Evolutionary conservation across 352 stramenopile genomes (phyloP), one percentile per base, ranked within the genome.

Genomic region (Phytophthora boehmeriae): DNA sequence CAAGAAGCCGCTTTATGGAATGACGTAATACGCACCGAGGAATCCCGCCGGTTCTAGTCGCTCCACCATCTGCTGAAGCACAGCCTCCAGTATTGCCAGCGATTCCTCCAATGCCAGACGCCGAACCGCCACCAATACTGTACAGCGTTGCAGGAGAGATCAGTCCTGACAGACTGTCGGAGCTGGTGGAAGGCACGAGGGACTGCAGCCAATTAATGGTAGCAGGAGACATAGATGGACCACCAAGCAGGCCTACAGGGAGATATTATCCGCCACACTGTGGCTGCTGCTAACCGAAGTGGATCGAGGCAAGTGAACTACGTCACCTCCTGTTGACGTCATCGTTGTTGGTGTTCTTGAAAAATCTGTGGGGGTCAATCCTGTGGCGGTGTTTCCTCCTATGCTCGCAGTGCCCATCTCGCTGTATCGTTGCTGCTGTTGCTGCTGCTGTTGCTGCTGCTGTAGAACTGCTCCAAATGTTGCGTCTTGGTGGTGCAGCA

Each of bases 131-230:
- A 22, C 48, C 63, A 45, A 36, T 20, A 10, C 63, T 42, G 32
- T 78, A 78, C 0, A 91, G 44, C 11, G 64, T 73, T 27, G 80
- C 78, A 10, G 83, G 80, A 4, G 83, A 90, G 39, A 88, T 73
- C 14, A 90, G 59, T 3, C 80, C 80, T 25, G 76, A 72, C 6
- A 92, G 71, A 19, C 76, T 89, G 19, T 90, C 85, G 4, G 68
- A 87, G 53, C 77, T 88, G 0, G 75, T 63, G 5, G 84, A 89
- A n/a, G 82, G 83, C 14, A 75, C 71, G 6, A 93, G 79, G 17
- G 83, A 86, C 63, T 93, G 83, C 44, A 93, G 67, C 84, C 81
- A 93, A 30, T 83, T 86, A 42, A 93, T 75, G 5, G 82, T 93
- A 54, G 83, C 81, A 2, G 84, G 84, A 17, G 84, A 93, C 78